Conservation (phyloP, 164 flowering plant species). For the Liriodendron chinense region DNA sequence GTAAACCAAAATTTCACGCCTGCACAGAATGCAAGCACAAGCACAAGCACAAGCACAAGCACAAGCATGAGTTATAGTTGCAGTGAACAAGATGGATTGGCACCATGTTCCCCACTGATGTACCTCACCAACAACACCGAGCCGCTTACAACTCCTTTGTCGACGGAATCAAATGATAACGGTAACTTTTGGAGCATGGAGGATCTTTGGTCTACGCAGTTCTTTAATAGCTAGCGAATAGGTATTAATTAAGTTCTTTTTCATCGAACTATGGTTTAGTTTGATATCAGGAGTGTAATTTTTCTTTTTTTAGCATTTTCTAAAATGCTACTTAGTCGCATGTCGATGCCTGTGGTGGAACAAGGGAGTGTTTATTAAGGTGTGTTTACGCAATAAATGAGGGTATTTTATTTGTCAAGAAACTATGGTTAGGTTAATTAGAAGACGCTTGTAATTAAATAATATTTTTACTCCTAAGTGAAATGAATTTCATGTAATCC, state of each 20-base stretch:
- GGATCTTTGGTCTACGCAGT: slow-evolving; percentile 11
- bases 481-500: too few relatives aligned
- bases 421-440: too few relatives aligned
- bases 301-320: too few relatives aligned
- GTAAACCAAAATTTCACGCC: background rate
- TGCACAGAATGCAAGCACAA: background rate
- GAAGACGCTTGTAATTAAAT: too few relatives aligned
- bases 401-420: too few relatives aligned
- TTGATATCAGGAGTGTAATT: background rate
- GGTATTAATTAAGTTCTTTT: background rate
- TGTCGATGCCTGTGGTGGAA: too few relatives aligned
- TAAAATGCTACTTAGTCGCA: too few relatives aligned
- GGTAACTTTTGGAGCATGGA: slow-evolving; percentile 12
- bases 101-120: background rate
- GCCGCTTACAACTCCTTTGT: background rate
- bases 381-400: too few relatives aligned
- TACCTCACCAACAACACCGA: background rate
- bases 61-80: background rate
- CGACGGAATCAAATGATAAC: background rate
- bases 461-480: too few relatives aligned
- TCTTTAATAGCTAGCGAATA: background rate
- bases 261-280: background rate
- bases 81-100: background rate
- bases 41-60: background rate
- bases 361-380: too few relatives aligned